Percentiles rank a stretch among this genome's conserved stretches.
Evolutionary conservation across 2,329 filamentous ascomycete genomes (phyloP).

Genomic region (Amphichorda felina): DNA sequence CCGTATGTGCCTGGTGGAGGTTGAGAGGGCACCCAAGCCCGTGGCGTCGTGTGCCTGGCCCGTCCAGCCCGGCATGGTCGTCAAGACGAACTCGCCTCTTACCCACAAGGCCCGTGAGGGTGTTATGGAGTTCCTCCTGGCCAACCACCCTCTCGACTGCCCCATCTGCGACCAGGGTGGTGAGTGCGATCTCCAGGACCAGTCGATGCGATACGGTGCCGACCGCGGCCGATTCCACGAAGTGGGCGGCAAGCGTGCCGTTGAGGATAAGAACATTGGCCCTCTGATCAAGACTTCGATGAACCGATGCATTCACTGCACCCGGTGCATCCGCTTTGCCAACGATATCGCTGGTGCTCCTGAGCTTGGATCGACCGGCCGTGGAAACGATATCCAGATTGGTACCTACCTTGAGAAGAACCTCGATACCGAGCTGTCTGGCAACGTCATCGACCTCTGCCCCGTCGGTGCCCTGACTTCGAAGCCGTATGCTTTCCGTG

Average conservation of each 20-base stretch:
- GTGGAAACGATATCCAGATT: slow-evolving; percentile 96
- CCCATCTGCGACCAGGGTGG: slow-evolving; percentile 98
- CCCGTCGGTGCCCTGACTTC: slow-evolving; percentile 93
- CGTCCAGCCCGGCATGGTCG: slow-evolving; percentile 96
- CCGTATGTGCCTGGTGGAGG: slow-evolving; percentile 98
- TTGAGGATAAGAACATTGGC: slow-evolving; percentile 99
- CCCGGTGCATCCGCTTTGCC: slow-evolving; percentile 91
- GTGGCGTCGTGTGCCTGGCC: slow-evolving; percentile 98
- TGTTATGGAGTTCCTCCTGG: slow-evolving; percentile 96
- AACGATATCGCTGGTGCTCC: slow-evolving; percentile 95
- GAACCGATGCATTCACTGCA: slow-evolving; percentile 99
- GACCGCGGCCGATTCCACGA: slow-evolving; percentile 97
- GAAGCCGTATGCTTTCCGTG: slow-evolving; percentile 96
- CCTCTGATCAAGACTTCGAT: slow-evolving; percentile 98
- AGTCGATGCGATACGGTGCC: slow-evolving; percentile 96
- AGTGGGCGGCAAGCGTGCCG: slow-evolving; percentile 86
- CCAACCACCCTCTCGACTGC: slow-evolving; percentile 93
- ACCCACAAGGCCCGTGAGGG: slow-evolving; percentile 97
- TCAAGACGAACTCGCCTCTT: slow-evolving; percentile 94
- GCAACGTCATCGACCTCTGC: slow-evolving; percentile 96
- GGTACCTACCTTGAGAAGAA: slow-evolving; percentile 94
- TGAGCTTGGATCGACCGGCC: slow-evolving; percentile 85
- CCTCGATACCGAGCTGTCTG: slow-evolving; percentile 88
- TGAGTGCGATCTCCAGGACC: slow-evolving; percentile 97
- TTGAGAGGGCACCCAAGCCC: slow-evolving; percentile 90